These are phyloP conservation scores for Apiospora rasikravindrae DNA, from an alignment of 2,329 filamentous ascomycete species.

Conservation along the genomic window DNA sequence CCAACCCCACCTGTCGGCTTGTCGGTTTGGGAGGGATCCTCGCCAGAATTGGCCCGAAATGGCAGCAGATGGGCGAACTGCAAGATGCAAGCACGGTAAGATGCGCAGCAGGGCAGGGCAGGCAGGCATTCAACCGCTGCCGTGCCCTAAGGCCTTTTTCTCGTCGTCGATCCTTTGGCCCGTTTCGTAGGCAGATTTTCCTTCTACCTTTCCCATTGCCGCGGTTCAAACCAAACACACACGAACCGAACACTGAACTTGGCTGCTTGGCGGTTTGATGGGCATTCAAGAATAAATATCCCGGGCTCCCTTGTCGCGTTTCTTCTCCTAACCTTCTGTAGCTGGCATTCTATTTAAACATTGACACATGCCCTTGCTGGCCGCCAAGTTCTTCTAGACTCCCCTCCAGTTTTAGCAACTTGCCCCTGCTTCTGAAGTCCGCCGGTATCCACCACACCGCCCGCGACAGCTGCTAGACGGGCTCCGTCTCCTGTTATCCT, in stretches of 20 bases:
- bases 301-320: neutral
- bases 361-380: slow-evolving; percentile 11
- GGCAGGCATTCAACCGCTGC: neutral
- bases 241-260: neutral
- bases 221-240: neutral
- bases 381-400: slow-evolving; percentile 16
- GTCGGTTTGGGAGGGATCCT: slow-evolving; percentile 8
- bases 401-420: neutral
- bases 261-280: neutral
- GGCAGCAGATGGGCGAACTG: neutral
- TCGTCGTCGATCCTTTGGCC: neutral
- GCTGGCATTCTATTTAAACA: slow-evolving; percentile 3
- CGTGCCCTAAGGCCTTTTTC: neutral
- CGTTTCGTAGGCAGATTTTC: neutral
- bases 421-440: neutral
- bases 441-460: slow-evolving; percentile 10
- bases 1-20: slow-evolving; percentile 5
- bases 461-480: neutral
- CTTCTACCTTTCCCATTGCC: neutral
- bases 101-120: neutral
- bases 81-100: slow-evolving; percentile 9
- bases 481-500: neutral
- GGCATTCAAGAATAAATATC: neutral
- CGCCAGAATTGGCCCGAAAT: slow-evolving; percentile 6
- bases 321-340: neutral